These are phyloP conservation scores for Lentinus polychrous DNA, from an alignment of 1,284 basidiomycete genomes.

Conservation along the genomic window DNA sequence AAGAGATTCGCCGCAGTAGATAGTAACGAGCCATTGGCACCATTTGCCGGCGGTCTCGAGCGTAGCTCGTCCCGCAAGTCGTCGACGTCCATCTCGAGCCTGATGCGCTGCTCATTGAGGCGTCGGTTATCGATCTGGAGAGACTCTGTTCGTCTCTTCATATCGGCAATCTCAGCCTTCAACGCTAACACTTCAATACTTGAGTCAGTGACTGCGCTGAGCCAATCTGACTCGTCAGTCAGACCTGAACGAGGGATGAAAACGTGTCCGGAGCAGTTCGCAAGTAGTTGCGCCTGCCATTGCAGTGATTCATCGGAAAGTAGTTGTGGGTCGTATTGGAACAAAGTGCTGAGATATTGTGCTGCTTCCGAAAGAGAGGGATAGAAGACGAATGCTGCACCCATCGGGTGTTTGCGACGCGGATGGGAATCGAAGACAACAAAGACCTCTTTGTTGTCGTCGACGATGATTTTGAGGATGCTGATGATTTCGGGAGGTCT, in stretches of 20 bases:
- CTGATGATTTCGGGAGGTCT: slow-evolving; percentile 63
- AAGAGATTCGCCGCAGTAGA: background rate
- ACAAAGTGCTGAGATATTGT: slow-evolving; percentile 37
- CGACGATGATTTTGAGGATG: slow-evolving; percentile 40
- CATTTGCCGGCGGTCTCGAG: slow-evolving; percentile 9
- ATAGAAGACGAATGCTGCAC: slow-evolving; percentile 49
- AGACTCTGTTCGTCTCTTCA: slow-evolving; percentile 25
- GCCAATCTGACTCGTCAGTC: slow-evolving; percentile 19
- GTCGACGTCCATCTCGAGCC: slow-evolving; percentile 23
- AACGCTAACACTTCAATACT: slow-evolving; percentile 39
- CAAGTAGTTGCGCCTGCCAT: slow-evolving; percentile 59
- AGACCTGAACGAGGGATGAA: slow-evolving; percentile 27
- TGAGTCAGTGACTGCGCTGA: slow-evolving; percentile 34
- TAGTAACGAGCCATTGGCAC: background rate
- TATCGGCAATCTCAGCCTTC: slow-evolving; percentile 33
- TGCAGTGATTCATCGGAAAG: slow-evolving; percentile 37
- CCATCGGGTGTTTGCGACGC: slow-evolving; percentile 42
- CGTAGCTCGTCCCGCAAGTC: slow-evolving; percentile 18
- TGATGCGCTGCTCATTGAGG: slow-evolving; percentile 14
- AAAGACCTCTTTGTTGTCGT: slow-evolving; percentile 29
- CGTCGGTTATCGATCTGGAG: slow-evolving; percentile 28
- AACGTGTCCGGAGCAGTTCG: slow-evolving; percentile 51
- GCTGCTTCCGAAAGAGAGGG: slow-evolving; percentile 35
- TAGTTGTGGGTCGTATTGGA: slow-evolving; percentile 40
- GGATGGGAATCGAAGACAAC: slow-evolving; percentile 62